phyloP scores from a whole-genome alignment of 805 yeast genomes.

The Ogataea haglerorum region DNA sequence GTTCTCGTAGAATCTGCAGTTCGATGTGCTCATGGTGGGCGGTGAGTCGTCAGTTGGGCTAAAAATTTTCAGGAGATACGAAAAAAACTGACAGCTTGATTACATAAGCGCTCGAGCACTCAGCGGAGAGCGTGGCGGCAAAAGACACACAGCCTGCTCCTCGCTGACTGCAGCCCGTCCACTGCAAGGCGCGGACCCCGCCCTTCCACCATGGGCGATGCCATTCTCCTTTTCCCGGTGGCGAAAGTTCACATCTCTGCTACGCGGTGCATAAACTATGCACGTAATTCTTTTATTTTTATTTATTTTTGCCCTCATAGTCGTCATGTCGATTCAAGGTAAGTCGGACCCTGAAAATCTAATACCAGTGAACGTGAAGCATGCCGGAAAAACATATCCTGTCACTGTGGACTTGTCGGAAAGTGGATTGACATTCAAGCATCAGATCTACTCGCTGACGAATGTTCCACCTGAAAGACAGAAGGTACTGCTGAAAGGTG shows the following conservation, averaged over 20 bases:
- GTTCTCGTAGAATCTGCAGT: slow-evolving; percentile 96
- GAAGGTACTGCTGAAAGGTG: slow-evolving; percentile 85
- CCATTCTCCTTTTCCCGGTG: no score
- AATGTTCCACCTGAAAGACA: slow-evolving; percentile 87
- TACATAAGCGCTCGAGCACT: no score
- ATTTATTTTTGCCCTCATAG: slow-evolving; percentile 9
- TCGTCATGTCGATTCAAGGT: slow-evolving; percentile 7
- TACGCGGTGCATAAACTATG: background rate
- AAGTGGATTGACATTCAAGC: slow-evolving; percentile 62
- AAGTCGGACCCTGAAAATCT: background rate
- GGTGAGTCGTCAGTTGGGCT: slow-evolving; percentile 10
- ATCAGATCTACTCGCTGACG: slow-evolving; percentile 67
- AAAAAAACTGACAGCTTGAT: background rate
- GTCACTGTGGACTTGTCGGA: slow-evolving; percentile 51
- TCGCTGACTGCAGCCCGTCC: no score
- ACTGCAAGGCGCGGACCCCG: no score
- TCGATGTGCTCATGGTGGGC: slow-evolving; percentile 70
- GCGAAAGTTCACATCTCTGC: no score
- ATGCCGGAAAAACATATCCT: slow-evolving; percentile 65
- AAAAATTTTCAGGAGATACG: slow-evolving; percentile 8
- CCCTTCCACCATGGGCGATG: no score
- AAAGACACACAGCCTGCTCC: no score
- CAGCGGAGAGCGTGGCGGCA: background rate
- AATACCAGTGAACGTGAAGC: slow-evolving; percentile 46
- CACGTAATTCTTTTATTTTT: slow-evolving; percentile 1